phyloP scores from a whole-genome alignment of 2,329 filamentous ascomycete genomes.

The Exserohilum rostratum region DNA sequence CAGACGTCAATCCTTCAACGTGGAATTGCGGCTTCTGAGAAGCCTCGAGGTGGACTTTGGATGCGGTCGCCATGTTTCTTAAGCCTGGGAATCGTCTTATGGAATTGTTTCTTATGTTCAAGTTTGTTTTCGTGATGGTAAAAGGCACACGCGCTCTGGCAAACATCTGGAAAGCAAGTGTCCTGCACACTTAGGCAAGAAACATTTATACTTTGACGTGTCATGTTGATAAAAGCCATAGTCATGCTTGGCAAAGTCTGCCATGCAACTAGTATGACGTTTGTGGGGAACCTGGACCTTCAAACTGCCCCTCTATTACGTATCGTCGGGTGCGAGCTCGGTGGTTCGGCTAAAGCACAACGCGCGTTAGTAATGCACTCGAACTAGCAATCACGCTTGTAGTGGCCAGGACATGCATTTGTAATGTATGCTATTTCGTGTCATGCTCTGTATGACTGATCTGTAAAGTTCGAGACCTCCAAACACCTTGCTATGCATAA shows the following conservation, averaged over 20 bases:
- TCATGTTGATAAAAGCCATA: too few relatives aligned
- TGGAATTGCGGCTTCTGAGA: constrained; percentile 55
- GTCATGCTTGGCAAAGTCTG: not conserved
- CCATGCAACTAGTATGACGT: constrained; percentile 6
- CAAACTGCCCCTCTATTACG: constrained; percentile 1
- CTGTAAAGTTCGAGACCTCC: not conserved
- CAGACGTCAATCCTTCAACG: constrained; percentile 55
- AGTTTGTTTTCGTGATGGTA: not conserved
- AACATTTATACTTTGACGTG: not conserved
- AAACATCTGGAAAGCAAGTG: not conserved
- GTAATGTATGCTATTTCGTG: not conserved
- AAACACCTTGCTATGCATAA: constrained; percentile 15
- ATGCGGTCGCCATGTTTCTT: constrained; percentile 41
- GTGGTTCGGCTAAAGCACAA: constrained; percentile 1
- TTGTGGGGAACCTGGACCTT: constrained; percentile 7
- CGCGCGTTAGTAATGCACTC: constrained; percentile 1
- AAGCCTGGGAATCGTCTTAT: not conserved
- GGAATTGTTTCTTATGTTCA: not conserved
- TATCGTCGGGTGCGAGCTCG: not conserved
- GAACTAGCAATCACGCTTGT: not conserved
- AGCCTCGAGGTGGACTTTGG: constrained; percentile 50
- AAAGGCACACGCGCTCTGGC: not conserved
- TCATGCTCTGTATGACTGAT: not conserved
- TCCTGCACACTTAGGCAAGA: not conserved
- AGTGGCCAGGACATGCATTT: not conserved